phyloP scores from a whole-genome alignment of 108 stramenopile species.

The Bacterosira constricta region DNA sequence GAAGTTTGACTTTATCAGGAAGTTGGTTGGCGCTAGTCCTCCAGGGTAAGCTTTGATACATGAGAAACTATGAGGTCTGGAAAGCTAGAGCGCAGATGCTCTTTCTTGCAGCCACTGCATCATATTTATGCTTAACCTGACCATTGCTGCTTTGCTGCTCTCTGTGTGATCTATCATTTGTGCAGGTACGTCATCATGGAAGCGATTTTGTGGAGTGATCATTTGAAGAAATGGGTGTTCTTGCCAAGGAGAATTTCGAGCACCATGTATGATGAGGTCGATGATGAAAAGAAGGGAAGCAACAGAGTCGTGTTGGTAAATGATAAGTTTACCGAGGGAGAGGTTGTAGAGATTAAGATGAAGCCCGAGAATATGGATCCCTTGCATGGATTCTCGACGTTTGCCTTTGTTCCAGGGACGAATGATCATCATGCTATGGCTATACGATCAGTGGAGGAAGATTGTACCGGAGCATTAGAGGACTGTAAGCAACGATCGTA shows the following conservation, averaged over 20 bases:
- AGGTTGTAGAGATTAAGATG: constrained; percentile 79
- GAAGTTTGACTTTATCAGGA: constrained; percentile 84
- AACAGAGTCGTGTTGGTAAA: constrained; percentile 88
- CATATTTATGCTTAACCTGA: too few relatives aligned
- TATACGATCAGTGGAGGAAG: constrained; percentile 90
- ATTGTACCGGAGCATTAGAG: constrained; percentile 75
- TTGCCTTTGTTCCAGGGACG: constrained; percentile 94
- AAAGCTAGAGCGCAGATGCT: too few relatives aligned
- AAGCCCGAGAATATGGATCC: constrained; percentile 54
- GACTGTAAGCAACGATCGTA: constrained; percentile 91
- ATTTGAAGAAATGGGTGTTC: constrained; percentile 92
- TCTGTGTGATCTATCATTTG: too few relatives aligned
- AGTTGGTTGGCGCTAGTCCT: constrained; percentile 64
- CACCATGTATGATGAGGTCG: constrained; percentile 84
- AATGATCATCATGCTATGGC: constrained; percentile 85
- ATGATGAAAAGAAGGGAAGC: constrained; percentile 87
- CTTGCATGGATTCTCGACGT: constrained; percentile 91
- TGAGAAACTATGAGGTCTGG: too few relatives aligned
- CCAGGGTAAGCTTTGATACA: too few relatives aligned
- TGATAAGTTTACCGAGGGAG: constrained; percentile 67
- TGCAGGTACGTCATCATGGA: constrained; percentile 95
- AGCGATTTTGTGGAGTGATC: constrained; percentile 86
- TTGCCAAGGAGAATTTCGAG: constrained; percentile 88
- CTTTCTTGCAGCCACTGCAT: too few relatives aligned
- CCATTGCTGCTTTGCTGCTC: too few relatives aligned